Conservation (phyloP, 768 basidiomycete species). For the Clathrus columnatus region DNA sequence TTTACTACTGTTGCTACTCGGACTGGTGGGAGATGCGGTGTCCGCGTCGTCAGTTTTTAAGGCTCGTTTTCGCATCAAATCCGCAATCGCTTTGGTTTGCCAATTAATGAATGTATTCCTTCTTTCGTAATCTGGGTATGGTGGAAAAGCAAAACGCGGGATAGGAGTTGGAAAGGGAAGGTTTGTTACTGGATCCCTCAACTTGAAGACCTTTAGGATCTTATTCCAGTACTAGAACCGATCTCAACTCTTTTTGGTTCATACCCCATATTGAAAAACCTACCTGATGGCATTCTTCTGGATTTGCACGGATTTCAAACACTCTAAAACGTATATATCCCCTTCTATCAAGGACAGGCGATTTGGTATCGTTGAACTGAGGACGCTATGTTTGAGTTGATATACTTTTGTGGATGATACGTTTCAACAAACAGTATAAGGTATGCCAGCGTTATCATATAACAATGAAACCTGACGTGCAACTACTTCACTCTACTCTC, state of each 20-base stretch:
- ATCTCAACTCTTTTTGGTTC: not conserved
- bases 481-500: not conserved
- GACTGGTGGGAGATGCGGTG: no score
- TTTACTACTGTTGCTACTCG: no score
- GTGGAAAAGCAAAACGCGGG: not conserved
- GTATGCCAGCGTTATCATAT: not conserved
- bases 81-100: not conserved
- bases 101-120: not conserved
- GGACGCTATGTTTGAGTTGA: not conserved
- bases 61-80: not conserved
- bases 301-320: not conserved
- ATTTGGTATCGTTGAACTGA: not conserved
- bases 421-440: not conserved
- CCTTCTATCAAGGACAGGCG: not conserved
- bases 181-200: not conserved
- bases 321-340: not conserved
- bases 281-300: constrained; percentile 1
- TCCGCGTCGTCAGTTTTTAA: no score
- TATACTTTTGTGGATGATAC: not conserved
- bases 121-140: not conserved
- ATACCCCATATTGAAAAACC: not conserved
- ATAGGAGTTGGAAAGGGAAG: not conserved
- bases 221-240: not conserved
- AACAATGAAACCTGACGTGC: not conserved
- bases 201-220: not conserved